Base-by-base conservation (phyloP, 768 basidiomycete species). In the Russula brevipes region DNA sequence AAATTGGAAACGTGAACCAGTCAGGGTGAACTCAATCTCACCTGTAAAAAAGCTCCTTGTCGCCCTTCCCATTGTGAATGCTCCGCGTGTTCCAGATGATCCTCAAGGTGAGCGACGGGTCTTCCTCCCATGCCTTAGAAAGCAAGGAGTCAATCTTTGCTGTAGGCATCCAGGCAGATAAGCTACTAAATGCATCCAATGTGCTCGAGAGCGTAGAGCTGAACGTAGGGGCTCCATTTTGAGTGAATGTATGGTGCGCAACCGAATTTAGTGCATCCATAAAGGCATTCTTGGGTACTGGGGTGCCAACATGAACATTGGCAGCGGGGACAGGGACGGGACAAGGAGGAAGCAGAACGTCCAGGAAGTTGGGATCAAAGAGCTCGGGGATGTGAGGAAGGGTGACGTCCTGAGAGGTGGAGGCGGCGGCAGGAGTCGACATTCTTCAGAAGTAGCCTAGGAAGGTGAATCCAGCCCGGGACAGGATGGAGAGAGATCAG, bases 41-140 rank as follows among this genome's bases (percentile, higher is more conserved):
- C 81, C 69, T 75, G 70, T 87, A 88, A 68, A 89, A 89, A 0
- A 73, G 71, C 60, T 85, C 82, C 64, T 79, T 84, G 51, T 83
- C 82, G 6, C 78, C 74, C 68, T 85, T 86, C 0, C 88, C 87
- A 47, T 89, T 85, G 60, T 86, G 85, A 36, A 91, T 88, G 42
- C 85, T 87, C 36, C 87, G 73, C 52, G 81, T 69, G 61, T 84
- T 82, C 85, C 86, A 89, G 64, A 91, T 86, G 60, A 89, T 75
- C 39, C 79, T 78, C 42, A 89, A 76, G 0, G 87, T 86, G n/a
- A 84, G 66, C 8, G 70, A 65, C 0, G 85, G 74, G 68, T 88
- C 83, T 61, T 85, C 81, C 33, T 69, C 71, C 87, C 87, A 90
- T 2, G 85, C 78, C 5, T 77, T 73, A 0, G 70, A 68, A 1